Conservation (phyloP, 2,329 filamentous ascomycete species). For the Zymoseptoria ardabiliae region DNA sequence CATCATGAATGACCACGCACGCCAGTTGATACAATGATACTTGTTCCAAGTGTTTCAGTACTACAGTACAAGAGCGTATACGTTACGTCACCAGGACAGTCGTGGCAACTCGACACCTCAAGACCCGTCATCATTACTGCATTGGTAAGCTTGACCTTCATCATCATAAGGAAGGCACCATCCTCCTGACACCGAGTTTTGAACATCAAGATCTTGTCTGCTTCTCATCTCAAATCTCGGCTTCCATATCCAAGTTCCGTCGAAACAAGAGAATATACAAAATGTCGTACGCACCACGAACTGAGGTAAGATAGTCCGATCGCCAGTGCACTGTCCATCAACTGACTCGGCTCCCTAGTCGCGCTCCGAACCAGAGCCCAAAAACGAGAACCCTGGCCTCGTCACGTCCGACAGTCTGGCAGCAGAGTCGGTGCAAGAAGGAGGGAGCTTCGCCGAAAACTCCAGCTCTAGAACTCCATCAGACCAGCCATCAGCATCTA, state of each 20-base stretch:
- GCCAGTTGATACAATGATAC: too few species aligned
- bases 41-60: too few species aligned
- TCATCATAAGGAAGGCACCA: too few species aligned
- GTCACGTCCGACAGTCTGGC: constrained; percentile 66
- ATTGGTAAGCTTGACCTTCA: too few species aligned
- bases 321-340: background rate
- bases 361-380: constrained; percentile 42
- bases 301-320: background rate
- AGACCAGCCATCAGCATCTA: constrained; percentile 45
- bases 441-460: constrained; percentile 52
- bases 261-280: background rate
- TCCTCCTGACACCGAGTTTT: background rate
- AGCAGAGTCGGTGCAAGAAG: constrained; percentile 57
- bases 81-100: too few species aligned
- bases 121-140: too few species aligned
- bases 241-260: background rate
- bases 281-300: constrained; percentile 1
- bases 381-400: constrained; percentile 55
- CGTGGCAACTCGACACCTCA: too few species aligned
- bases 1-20: too few species aligned
- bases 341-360: background rate
- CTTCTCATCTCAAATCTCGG: background rate
- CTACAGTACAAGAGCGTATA: too few species aligned
- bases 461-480: constrained; percentile 50
- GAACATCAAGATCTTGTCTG: background rate